Evolutionary conservation across 2,329 filamentous ascomycete species (phyloP), one percentile per base, ranked within the genome.

Genomic region (Ascochyta rabiei): DNA sequence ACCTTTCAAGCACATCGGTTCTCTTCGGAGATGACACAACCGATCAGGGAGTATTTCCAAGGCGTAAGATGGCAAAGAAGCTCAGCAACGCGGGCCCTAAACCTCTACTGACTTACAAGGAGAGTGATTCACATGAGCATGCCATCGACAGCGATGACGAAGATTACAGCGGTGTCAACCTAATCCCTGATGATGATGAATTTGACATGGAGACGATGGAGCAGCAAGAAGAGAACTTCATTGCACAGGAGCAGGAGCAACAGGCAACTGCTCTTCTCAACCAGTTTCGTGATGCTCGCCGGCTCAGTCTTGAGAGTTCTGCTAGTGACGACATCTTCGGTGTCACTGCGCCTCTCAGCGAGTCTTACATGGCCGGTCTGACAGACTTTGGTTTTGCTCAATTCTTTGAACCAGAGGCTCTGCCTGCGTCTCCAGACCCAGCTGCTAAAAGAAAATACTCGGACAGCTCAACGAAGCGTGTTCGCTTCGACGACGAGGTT

Each of bases 121-220:
- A 69, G 54, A 58, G 61, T 55, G 60, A 63, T 31, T 46, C 61
- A 43, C 55, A 62, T 58, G 74, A 75, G 40, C 72, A 75, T 61
- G 72, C 70, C 39, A 73, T 75, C 45, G 71, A 73, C 45, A 71
- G 65, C 50, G 72, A 75, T 45, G 74, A 76, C 59, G 74, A 76
- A 59, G 85, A 88, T 56, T 89, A 91, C 67, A 85, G 83, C 48
- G 88, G 86, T 33, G 88, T 96, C 56, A 89, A 93, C 70, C 85
- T 91, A 45, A 88, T 96, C 57, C 90, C 85, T 63, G 90, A 93
- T 65, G 69, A 72, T 38, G 88, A 86, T 10, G 90, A 93, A 59
- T 88, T 91, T 60, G 90, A 93, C 72, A 88, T 93, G 74, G 85
- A 89, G 61, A 85, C 90, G 81, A 85, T 93, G 51, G 84, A 89